Evolutionary conservation across 306 rosid species (phyloP).

Genomic region (Rosa chinensis): DNA sequence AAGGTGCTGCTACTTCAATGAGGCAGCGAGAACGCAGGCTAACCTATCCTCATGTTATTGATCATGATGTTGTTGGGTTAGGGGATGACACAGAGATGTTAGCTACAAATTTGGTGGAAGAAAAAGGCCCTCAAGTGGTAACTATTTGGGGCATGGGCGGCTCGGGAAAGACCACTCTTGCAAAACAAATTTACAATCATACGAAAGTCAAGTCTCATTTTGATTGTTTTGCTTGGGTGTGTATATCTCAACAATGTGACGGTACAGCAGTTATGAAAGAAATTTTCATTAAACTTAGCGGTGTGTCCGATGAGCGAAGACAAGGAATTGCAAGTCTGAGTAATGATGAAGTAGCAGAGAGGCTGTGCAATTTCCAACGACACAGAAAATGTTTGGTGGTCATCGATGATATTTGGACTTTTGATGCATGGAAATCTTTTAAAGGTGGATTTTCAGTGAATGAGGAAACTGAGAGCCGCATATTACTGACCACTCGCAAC

Average conservation of each 20-base stretch:
- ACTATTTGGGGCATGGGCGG: constrained; percentile 20
- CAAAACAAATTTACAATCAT: constrained; percentile 13
- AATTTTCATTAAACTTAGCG: not conserved
- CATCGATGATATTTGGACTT: constrained; percentile 16
- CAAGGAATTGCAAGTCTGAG: not conserved
- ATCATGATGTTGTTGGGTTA: not conserved
- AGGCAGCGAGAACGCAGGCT: constrained; percentile 20
- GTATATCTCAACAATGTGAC: constrained; percentile 7
- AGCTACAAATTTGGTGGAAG: not conserved
- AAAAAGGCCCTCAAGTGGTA: not conserved
- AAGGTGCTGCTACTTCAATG: constrained; percentile 11
- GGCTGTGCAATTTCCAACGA: not conserved
- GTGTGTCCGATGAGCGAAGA: constrained; percentile 18
- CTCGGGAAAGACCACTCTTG: constrained; percentile 21
- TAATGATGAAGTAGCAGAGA: constrained; percentile 4
- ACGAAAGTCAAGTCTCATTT: not conserved
- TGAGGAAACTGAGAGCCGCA: not conserved
- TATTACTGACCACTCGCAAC: constrained; percentile 22
- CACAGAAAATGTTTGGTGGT: constrained; percentile 6
- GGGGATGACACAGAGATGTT: not conserved
- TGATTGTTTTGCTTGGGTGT: constrained; percentile 18
- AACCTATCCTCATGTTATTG: constrained; percentile 10
- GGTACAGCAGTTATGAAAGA: not conserved
- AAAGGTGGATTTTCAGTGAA: not conserved
- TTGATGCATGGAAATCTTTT: constrained; percentile 2